phyloP scores from a whole-genome alignment of 352 stramenopile genomes.

The Phytophthora aleatoria region DNA sequence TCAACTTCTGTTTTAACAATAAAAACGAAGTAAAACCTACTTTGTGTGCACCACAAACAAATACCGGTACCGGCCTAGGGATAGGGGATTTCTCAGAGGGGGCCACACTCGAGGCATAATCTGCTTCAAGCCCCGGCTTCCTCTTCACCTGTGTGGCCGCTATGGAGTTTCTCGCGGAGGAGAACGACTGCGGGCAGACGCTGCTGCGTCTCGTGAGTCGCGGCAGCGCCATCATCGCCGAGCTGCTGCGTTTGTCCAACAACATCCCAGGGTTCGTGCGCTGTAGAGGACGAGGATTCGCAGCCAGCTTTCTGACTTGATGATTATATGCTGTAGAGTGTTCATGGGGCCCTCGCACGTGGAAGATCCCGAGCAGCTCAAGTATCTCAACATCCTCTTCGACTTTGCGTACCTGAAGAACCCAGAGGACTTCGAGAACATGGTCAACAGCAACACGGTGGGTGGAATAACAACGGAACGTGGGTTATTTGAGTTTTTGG shows the following conservation, averaged over 20 bases:
- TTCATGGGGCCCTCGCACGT: slow-evolving; percentile 88
- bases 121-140: slow-evolving; percentile 25
- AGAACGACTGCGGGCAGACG: slow-evolving; percentile 96
- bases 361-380: slow-evolving; percentile 89
- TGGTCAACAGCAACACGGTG: slow-evolving; percentile 91
- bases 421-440: slow-evolving; percentile 94
- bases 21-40: neutral
- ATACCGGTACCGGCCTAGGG: neutral
- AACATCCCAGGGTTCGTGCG: slow-evolving; percentile 83
- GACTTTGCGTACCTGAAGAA: slow-evolving; percentile 96
- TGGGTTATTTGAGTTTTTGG: slow-evolving; percentile 17
- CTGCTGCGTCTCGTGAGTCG: slow-evolving; percentile 92
- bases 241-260: slow-evolving; percentile 92
- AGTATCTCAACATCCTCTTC: slow-evolving; percentile 94
- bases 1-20: too few relatives aligned
- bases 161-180: slow-evolving; percentile 90
- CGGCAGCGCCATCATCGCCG: slow-evolving; percentile 92
- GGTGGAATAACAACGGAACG: slow-evolving; percentile 3
- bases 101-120: neutral
- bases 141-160: neutral
- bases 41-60: neutral
- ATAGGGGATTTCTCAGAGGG: neutral
- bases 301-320: slow-evolving; percentile 9
- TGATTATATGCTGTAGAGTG: slow-evolving; percentile 48
- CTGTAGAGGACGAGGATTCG: neutral